Percentiles rank a stretch among this genome's conserved stretches.
Evolutionary conservation across 2,329 filamentous ascomycete species (phyloP).

Genomic region (Thermothelomyces thermophilus): DNA sequence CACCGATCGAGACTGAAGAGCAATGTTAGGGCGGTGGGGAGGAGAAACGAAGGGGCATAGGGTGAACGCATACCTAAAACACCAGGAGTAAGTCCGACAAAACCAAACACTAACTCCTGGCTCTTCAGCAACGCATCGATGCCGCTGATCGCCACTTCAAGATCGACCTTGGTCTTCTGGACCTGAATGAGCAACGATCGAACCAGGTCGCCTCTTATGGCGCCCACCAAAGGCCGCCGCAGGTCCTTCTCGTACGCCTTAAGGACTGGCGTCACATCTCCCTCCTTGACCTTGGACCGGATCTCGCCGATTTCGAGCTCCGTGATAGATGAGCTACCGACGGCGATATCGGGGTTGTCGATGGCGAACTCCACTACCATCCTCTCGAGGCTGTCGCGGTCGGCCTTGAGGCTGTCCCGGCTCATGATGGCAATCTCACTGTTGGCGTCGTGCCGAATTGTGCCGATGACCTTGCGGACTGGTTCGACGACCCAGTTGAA

Average conservation of each 20-base stretch:
- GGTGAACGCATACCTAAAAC: constrained; percentile 48
- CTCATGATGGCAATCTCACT: constrained; percentile 98
- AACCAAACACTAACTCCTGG: constrained; percentile 96
- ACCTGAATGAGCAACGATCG: constrained; percentile 91
- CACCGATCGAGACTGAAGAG: constrained; percentile 59
- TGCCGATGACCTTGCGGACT: constrained; percentile 72
- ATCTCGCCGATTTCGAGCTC: constrained; percentile 69
- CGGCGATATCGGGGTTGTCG: constrained; percentile 64
- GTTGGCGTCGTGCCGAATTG: constrained; percentile 84
- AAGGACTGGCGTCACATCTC: constrained; percentile 86
- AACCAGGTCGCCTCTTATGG: constrained; percentile 78
- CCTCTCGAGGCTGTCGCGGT: constrained; percentile 84
- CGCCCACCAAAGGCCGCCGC: constrained; percentile 71
- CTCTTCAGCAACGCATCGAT: constrained; percentile 93
- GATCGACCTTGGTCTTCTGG: constrained; percentile 97
- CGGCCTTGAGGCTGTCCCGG: constrained; percentile 80
- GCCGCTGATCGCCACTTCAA: constrained; percentile 91
- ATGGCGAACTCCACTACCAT: constrained; percentile 97
- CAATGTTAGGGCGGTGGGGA: constrained; percentile 5
- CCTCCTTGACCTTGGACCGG: constrained; percentile 73
- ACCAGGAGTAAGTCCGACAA: constrained; percentile 87
- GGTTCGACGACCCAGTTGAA: constrained; percentile 93
- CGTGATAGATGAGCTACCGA: constrained; percentile 46
- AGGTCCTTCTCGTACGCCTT: constrained; percentile 88
- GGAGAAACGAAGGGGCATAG: background rate